These are phyloP conservation scores for Salvia hispanica DNA, from an alignment of 257 asterid genomes.

Conservation along the genomic window DNA sequence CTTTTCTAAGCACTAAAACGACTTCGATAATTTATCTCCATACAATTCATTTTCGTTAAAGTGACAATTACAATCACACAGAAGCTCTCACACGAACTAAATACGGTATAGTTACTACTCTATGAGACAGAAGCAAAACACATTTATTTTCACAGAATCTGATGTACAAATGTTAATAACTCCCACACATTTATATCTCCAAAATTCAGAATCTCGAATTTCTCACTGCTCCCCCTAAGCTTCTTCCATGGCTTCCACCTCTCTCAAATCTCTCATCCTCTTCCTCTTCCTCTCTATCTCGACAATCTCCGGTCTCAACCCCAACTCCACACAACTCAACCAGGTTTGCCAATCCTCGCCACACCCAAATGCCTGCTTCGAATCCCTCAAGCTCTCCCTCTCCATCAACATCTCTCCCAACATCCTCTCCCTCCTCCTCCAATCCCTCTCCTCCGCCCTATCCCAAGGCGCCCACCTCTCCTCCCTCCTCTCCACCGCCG, in stretches of 20 bases:
- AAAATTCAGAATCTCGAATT: neutral
- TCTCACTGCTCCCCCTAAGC: neutral
- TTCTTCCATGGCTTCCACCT: slow-evolving; percentile 28
- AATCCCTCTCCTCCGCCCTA: slow-evolving; percentile 60
- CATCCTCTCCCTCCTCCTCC: slow-evolving; percentile 51
- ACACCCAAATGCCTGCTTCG: slow-evolving; percentile 59
- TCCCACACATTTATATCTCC: neutral
- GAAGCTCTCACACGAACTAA: neutral
- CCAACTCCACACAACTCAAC: slow-evolving; percentile 34
- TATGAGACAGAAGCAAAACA: neutral
- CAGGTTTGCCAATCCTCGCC: slow-evolving; percentile 70
- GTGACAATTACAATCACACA: neutral
- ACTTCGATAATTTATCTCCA: too few species aligned
- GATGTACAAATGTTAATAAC: neutral
- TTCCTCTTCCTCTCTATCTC: slow-evolving; percentile 37
- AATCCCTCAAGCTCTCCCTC: slow-evolving; percentile 59
- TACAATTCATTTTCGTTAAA: too few species aligned
- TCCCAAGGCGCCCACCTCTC: slow-evolving; percentile 55
- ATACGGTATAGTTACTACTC: neutral
- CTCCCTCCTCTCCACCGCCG: slow-evolving; percentile 41
- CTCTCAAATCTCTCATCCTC: slow-evolving; percentile 25
- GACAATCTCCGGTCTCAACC: slow-evolving; percentile 18
- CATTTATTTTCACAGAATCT: slow-evolving; percentile 15
- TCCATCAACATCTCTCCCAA: slow-evolving; percentile 57
- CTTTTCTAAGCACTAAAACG: too few species aligned